These are phyloP conservation scores for Ophidiomyces ophidiicola DNA, from an alignment of 2,329 filamentous ascomycete genomes.

Conservation along the genomic window DNA sequence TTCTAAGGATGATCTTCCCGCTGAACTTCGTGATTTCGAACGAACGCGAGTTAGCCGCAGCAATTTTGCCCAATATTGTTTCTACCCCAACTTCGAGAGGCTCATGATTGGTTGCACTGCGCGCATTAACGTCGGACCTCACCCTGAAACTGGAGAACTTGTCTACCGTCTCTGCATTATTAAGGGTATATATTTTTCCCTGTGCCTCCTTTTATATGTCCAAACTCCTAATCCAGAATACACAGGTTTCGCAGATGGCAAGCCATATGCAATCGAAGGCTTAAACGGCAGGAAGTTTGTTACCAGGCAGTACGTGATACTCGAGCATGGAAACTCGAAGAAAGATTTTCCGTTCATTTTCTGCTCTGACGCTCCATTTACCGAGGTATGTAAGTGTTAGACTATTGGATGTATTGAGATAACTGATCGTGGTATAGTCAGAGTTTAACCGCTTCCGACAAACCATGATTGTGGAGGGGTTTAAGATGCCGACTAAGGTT, in stretches of 20 bases:
- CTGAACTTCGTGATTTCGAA: constrained; percentile 70
- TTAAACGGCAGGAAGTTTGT: constrained; percentile 63
- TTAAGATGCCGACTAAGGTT: constrained; percentile 61
- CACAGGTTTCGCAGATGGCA: constrained; percentile 62
- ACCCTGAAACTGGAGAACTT: constrained; percentile 57
- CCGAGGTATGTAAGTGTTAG: constrained; percentile 48
- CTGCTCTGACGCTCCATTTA: constrained; percentile 73
- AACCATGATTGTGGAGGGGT: constrained; percentile 57
- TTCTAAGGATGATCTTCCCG: constrained; percentile 54
- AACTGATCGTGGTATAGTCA: constrained; percentile 33
- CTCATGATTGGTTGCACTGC: constrained; percentile 73
- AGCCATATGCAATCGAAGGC: constrained; percentile 69
- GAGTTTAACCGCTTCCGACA: constrained; percentile 75
- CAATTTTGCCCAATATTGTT: constrained; percentile 83
- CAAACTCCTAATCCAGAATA: constrained; percentile 7
- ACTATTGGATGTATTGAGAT: not conserved
- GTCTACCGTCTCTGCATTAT: constrained; percentile 82
- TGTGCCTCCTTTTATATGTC: constrained; percentile 7
- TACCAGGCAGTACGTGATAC: constrained; percentile 72
- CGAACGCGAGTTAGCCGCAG: constrained; percentile 70
- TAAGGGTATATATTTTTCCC: constrained; percentile 48
- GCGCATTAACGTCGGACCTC: constrained; percentile 69
- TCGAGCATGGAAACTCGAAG: constrained; percentile 70
- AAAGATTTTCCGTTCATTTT: constrained; percentile 82
- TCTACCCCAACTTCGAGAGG: constrained; percentile 78